These are phyloP conservation scores for Aspergillus asperescens DNA, from an alignment of 495 filamentous ascomycete genomes.

Conservation along the genomic window DNA sequence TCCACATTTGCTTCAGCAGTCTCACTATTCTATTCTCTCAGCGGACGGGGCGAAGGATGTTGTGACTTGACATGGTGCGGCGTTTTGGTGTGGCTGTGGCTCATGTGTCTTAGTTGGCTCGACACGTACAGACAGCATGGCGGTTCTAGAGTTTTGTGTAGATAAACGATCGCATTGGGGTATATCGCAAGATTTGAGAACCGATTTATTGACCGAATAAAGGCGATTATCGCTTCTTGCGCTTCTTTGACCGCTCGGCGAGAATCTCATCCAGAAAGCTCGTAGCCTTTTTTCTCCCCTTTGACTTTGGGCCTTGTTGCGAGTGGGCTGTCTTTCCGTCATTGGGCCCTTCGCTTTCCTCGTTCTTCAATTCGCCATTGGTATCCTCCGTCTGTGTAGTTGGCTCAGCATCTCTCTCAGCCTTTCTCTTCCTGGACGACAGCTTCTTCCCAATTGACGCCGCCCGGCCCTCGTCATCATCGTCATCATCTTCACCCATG, in stretches of 20 bases:
- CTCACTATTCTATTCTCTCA: conserved; percentile 30
- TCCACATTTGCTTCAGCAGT: conserved; percentile 15
- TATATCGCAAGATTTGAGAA: conserved; percentile 13
- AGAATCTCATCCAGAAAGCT: conserved; percentile 51
- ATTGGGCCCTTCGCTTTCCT: conserved; percentile 12
- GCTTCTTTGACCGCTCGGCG: conserved; percentile 47
- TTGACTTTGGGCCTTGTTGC: conserved; percentile 16
- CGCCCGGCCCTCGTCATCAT: conserved; percentile 58
- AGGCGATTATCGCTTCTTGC: conserved; percentile 44
- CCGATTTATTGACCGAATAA: background rate
- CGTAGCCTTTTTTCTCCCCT: conserved; percentile 36
- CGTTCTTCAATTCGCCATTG: background rate
- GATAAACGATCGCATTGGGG: conserved; percentile 9
- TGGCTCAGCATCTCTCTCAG: conserved; percentile 1
- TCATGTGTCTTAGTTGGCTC: conserved; percentile 6
- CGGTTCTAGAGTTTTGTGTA: background rate
- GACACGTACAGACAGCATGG: conserved; percentile 3
- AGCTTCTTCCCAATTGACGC: conserved; percentile 44
- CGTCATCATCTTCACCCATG: conserved; percentile 37
- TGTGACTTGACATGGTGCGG: conserved; percentile 12
- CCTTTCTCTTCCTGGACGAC: conserved; percentile 22
- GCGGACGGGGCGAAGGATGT: conserved; percentile 24
- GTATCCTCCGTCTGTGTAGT: background rate
- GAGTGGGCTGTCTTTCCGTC: conserved; percentile 5
- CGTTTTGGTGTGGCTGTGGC: conserved; percentile 15